Percentiles rank a stretch among this genome's conserved stretches.
Conservation (phyloP, 2,329 filamentous ascomycete species). For the Fusarium pseudograminearum region DNA sequence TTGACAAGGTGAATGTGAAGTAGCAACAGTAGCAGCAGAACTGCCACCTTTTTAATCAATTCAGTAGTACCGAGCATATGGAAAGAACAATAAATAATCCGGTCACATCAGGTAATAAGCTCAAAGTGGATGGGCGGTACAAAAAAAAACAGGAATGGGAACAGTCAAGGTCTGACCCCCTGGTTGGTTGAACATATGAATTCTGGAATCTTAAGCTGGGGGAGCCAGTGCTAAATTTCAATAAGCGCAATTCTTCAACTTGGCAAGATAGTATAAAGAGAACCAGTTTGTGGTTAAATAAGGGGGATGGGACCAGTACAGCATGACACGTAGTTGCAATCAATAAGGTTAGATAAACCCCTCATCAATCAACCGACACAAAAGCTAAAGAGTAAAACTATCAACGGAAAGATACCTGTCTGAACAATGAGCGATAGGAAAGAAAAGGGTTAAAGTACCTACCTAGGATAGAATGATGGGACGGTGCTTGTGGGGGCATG, state of each 20-base stretch:
- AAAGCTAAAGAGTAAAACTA: neutral
- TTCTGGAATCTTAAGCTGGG: conserved; percentile 47
- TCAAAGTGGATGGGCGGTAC: conserved; percentile 28
- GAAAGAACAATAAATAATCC: conserved; percentile 18
- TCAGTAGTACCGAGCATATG: neutral
- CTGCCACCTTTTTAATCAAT: conserved; percentile 10
- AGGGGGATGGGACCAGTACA: neutral
- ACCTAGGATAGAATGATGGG: neutral
- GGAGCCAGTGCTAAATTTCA: conserved; percentile 41
- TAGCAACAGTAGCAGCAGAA: conserved; percentile 13
- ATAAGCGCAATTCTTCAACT: conserved; percentile 43
- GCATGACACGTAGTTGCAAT: conserved; percentile 7
- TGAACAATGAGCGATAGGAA: conserved; percentile 13
- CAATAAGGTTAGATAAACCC: neutral
- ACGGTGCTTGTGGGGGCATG: conserved; percentile 19
- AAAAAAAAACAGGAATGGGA: conserved; percentile 46
- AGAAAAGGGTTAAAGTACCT: conserved; percentile 21
- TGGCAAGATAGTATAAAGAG: conserved; percentile 24
- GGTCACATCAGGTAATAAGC: conserved; percentile 20
- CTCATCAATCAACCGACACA: neutral
- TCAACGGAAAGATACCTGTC: neutral
- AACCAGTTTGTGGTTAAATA: neutral
- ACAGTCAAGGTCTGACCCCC: conserved; percentile 36
- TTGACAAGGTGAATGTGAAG: neutral
- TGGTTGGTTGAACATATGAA: conserved; percentile 48